Conservation (phyloP, 1,284 basidiomycete species). For the Sporisorium sorghi region DNA sequence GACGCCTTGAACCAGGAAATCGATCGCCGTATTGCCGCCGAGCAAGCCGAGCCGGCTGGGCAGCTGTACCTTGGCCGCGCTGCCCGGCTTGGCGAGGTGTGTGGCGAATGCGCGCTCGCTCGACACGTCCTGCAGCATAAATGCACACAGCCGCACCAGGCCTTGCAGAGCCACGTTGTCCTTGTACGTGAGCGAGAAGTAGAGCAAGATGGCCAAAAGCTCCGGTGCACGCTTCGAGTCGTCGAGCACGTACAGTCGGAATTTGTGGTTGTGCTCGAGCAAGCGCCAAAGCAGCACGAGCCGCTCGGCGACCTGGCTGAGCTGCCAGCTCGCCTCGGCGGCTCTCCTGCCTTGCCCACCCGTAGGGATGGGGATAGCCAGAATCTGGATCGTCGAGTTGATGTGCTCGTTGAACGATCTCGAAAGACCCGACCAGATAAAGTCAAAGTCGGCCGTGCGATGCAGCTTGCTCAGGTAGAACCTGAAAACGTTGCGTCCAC, state of each 20-base stretch:
- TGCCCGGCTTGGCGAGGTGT: slow-evolving; percentile 57
- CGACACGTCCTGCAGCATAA: slow-evolving; percentile 90
- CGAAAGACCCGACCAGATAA: slow-evolving; percentile 46
- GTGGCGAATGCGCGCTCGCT: slow-evolving; percentile 81
- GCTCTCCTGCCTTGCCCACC: slow-evolving; percentile 26
- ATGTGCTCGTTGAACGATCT: slow-evolving; percentile 47
- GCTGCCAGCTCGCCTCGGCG: slow-evolving; percentile 37
- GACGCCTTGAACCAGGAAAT: slow-evolving; percentile 75
- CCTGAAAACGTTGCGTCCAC: slow-evolving; percentile 55
- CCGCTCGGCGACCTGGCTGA: slow-evolving; percentile 58
- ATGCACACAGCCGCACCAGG: slow-evolving; percentile 86
- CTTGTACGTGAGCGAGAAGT: slow-evolving; percentile 54
- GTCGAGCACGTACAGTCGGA: slow-evolving; percentile 55
- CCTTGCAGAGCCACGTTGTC: slow-evolving; percentile 81
- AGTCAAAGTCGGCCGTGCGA: slow-evolving; percentile 60
- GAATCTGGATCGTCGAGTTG: slow-evolving; percentile 39
- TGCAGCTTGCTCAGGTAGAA: slow-evolving; percentile 66
- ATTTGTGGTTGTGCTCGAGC: slow-evolving; percentile 56
- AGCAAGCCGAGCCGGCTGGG: slow-evolving; percentile 31
- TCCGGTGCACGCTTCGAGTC: slow-evolving; percentile 45
- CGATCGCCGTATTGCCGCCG: slow-evolving; percentile 44
- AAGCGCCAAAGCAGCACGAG: slow-evolving; percentile 60
- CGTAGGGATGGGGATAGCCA: slow-evolving; percentile 38
- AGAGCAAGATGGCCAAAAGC: slow-evolving; percentile 43
- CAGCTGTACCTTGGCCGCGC: slow-evolving; percentile 42